Base-by-base conservation (phyloP, 441 rosid species). In the Erodium moschatum region DNA sequence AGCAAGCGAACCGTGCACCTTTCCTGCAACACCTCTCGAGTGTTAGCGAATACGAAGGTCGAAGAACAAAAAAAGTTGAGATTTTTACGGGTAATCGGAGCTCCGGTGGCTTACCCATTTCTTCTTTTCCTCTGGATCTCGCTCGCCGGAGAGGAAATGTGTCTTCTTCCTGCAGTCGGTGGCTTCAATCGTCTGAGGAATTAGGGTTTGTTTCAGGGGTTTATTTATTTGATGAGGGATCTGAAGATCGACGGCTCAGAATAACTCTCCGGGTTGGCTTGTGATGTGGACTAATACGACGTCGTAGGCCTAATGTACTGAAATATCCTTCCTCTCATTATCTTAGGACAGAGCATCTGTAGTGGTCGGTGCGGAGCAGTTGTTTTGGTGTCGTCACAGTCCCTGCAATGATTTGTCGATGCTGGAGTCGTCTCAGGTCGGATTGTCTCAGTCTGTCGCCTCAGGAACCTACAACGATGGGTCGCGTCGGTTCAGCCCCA, bases 1-100 rank as follows among this genome's bases (percentile, higher is more conserved):
- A 20, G 72, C 72, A 64, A 69, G 58, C 20, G 72, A 69, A 35
- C 72, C 72, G 67, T 69, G 72, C 0, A 69, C 72, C 42, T 69
- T 69, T 61, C 72, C 72, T 69, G 67, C 72, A 0, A 19, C 20
- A 56, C 9, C 5, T 9, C 16, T 18, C 20, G 24, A 1, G 6
- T 56, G 12, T 5, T 21, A 16, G 11, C 16, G 0, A 56, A 56
- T 15, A 15, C 10, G 11, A 56, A 44, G 50, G 13, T 12, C n/a
- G 13, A 10, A 42, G 9, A 44, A 2, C 2, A 24, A 10, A 56
- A 56, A 54, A 56, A 18, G 4, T 19, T 56, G 24, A 19, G 3
- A 18, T 19, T 56, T 54, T 56, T 8, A 1, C 21, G 27, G 6
- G 21, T 24, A 7, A 16, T 18, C 50, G 2, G 24, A 56, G 62